A percentile compares a stretch with the other conserved stretches of the same genome.
Conservation (phyloP, 768 basidiomycete genomes). For the Lactarius akahatsu region DNA sequence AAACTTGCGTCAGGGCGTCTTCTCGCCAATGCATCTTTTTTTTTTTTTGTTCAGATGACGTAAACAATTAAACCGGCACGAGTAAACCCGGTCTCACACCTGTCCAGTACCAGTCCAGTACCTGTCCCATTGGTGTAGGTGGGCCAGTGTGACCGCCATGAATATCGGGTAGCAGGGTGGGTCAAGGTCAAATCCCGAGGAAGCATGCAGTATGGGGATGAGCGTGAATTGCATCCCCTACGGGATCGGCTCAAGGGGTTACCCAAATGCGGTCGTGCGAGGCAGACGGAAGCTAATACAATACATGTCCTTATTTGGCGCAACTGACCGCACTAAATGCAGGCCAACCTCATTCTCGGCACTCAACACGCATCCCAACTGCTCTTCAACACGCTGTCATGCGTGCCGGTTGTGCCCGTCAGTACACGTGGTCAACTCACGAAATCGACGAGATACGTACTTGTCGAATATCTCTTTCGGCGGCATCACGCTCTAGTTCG, state of each 20-base stretch:
- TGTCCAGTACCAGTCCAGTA: too few species aligned
- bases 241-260: not conserved
- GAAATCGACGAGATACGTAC: conserved; percentile 45
- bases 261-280: conserved; percentile 40
- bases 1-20: not conserved
- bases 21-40: conserved; percentile 2
- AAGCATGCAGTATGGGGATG: not conserved
- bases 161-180: not conserved
- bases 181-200: conserved; percentile 5
- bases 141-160: not conserved
- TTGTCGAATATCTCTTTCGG: conserved; percentile 75
- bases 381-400: conserved; percentile 67
- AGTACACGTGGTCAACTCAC: conserved; percentile 16
- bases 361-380: conserved; percentile 54
- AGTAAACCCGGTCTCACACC: not conserved
- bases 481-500: conserved; percentile 65
- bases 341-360: conserved; percentile 49
- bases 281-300: conserved; percentile 87
- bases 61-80: conserved; percentile 7
- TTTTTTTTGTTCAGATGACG: conserved; percentile 17
- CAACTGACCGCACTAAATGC: conserved; percentile 87
- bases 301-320: conserved; percentile 97
- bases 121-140: not conserved
- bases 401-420: conserved; percentile 3
- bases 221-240: not conserved